Evolutionary conservation across 257 asterid genomes (phyloP).

Genomic region (Fraxinus excelsior): DNA sequence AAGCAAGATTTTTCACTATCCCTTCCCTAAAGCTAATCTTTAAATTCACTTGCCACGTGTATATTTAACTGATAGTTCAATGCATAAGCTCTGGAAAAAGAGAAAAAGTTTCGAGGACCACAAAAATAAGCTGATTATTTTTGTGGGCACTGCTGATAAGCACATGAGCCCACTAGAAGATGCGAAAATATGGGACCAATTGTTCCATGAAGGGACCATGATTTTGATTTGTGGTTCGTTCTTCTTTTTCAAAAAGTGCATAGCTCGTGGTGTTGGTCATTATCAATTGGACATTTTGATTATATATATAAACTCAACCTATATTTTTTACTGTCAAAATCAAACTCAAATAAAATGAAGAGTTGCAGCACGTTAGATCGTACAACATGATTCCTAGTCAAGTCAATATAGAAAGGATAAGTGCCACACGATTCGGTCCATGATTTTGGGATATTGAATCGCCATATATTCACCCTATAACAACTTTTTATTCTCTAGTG

Average conservation of each 20-base stretch:
- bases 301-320: too few relatives aligned
- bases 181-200: conserved; percentile 11
- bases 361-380: too few relatives aligned
- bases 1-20: not conserved
- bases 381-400: too few relatives aligned
- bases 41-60: conserved; percentile 6
- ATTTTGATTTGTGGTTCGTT: conserved; percentile 31
- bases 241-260: conserved; percentile 13
- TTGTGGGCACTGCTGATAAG: not conserved
- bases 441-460: too few relatives aligned
- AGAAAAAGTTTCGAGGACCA: conserved; percentile 8
- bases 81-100: not conserved
- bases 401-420: too few relatives aligned
- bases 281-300: conserved; percentile 13
- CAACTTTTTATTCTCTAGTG: too few relatives aligned
- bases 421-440: too few relatives aligned
- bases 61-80: not conserved
- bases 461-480: too few relatives aligned
- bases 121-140: not conserved
- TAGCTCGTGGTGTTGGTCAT: conserved; percentile 25
- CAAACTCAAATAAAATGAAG: too few relatives aligned
- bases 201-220: conserved; percentile 7
- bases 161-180: conserved; percentile 19
- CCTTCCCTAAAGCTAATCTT: not conserved
- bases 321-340: too few relatives aligned